Evolutionary conservation across 2,329 filamentous ascomycete genomes (phyloP), one percentile per base, ranked within the genome.

Genomic region (Paraconiothyrium sp.): DNA sequence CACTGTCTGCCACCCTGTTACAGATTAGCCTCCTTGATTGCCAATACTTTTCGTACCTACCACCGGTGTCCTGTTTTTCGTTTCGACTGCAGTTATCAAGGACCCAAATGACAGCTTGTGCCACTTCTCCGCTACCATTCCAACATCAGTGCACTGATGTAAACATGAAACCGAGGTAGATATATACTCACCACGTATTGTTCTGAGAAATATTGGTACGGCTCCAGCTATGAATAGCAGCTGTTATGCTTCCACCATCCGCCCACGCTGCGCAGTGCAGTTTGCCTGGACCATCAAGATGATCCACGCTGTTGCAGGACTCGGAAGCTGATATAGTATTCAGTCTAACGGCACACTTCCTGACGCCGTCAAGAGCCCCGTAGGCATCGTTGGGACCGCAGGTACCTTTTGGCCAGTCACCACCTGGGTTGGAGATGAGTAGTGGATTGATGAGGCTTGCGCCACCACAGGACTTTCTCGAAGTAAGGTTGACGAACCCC

Each of bases 1-100:
- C 24, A 48, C 30, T 6, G 46, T 32, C n/a, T 48, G 24, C 46
- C 24, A 48, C 24, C 46, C 46, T 48, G 14, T n/a, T 16, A 20
- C 2, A 14, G 14, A 20, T 48, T 13, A 48, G 46, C 46, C n/a
- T 22, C 8, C 11, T 10, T 48, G 1, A 2, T 14, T 7, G n/a
- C 11, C 5, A 16, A 30, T 4, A 20, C 2, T 3, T 8, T 6
- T 4, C 2, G 24, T 14, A 48, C 46, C 32, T 11, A 48, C 46
- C 46, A 48, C 24, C 46, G 5, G 46, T 48, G 30, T 48, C 46
- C 24, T n/a, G 13, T 8, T 16, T 48, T 16, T 48, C 30, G n/a
- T 48, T 48, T 13, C 46, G 24, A 30, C 46, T 48, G 16, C 46
- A 48, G 32, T 48, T 48, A 20, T 48, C 46, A 11, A 48, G 30